Base-by-base conservation (phyloP, 371 early-diverging fungal species). In the Mortierella polycephala region DNA sequence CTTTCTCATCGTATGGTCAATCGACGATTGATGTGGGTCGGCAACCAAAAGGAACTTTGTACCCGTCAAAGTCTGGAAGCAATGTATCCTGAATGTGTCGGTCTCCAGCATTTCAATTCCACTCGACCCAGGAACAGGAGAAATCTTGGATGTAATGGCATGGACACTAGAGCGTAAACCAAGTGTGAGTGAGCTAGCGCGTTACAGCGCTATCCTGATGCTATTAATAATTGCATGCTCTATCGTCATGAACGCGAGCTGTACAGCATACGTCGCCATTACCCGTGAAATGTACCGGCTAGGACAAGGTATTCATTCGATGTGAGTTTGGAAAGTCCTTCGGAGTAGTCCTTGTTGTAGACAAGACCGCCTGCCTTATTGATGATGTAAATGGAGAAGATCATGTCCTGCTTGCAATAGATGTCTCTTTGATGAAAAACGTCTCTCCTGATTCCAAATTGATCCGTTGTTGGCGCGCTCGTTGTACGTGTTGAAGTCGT, bases 281-380 rank as follows among this genome's bases (percentile, higher is more conserved):
- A 94, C 95, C 95, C 96, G 69, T 98, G 98, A 76, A 99, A 96
- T 14, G 98, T 98, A 65, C 98, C 98, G 0, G 99, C 98, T 40
- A 99, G 84, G 7, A 98, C 96, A 16, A 99, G 87, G 64, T 97
- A 96, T 79, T 99, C 99, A 83, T 99, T 99, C 56, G 91, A 91
- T 0, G 95, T 90, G 18, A 99, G 87, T 65, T 93, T 94, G 13
- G 88, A 87, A 16, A 96, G 86, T 9, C 95, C 91, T 37, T 90
- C 89, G 12, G 88, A 86, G 82, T 94, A 98, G 82, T 97, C 96
- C 75, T 90, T 92, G 80, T 95, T 92, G 83, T 96, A 98, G 46
- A 96, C 93, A 49, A 98, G 90, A 64, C 98, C 97, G 45, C 99
- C 98, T 8, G 98, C 95, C 72, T 97, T 96, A 87, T 96, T 97